These are phyloP conservation scores for Syzygium malaccense DNA, from an alignment of 441 rosid genomes.

Conservation along the genomic window DNA sequence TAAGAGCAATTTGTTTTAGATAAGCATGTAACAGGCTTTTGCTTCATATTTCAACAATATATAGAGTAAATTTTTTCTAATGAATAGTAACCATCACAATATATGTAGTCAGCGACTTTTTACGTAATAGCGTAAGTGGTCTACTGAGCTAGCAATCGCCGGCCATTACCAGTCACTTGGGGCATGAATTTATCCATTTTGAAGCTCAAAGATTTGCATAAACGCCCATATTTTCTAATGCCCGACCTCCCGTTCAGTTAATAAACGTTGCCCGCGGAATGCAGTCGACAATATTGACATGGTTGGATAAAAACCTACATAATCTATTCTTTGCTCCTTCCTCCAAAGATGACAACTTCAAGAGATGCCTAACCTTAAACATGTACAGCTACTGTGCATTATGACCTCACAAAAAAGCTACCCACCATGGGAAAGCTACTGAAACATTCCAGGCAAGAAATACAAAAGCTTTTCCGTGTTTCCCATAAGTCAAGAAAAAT, in stretches of 20 bases:
- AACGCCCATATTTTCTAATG: not conserved
- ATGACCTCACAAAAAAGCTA: not conserved
- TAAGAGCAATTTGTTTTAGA: not conserved
- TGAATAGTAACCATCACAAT: not conserved
- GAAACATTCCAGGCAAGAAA: not conserved
- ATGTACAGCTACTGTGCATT: not conserved
- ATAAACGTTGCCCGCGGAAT: not conserved
- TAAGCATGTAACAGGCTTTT: not conserved
- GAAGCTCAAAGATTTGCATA: not conserved
- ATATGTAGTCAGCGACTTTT: not conserved
- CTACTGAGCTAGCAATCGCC: not conserved
- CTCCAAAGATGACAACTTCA: not conserved
- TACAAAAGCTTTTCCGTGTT: not conserved
- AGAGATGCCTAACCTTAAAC: not conserved
- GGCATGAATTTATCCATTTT: not conserved
- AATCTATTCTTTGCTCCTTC: not conserved
- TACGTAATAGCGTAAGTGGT: not conserved
- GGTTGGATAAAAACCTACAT: not conserved
- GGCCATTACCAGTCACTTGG: not conserved
- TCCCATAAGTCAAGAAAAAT: conserved; percentile 11
- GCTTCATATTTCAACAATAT: not conserved
- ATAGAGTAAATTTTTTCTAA: not conserved
- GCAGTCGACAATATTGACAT: not conserved
- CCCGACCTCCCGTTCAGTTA: not conserved
- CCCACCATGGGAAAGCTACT: not conserved